phyloP scores from a whole-genome alignment of 352 stramenopile species.

The Globisporangium nunn region DNA sequence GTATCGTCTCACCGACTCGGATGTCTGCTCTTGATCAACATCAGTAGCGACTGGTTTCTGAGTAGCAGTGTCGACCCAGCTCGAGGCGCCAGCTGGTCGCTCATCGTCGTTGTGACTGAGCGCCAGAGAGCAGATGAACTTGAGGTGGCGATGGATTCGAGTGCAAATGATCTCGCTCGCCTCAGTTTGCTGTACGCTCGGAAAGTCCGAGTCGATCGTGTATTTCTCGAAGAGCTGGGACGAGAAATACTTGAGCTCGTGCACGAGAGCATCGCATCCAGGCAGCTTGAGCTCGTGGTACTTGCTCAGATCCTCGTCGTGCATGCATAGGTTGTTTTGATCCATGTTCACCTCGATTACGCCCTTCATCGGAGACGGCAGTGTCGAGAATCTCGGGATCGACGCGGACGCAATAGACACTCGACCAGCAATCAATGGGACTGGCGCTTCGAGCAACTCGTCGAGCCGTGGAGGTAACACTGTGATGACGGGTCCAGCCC shows the following conservation, averaged over 20 bases:
- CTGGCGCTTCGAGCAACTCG: constrained; percentile 68
- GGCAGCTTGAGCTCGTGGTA: constrained; percentile 78
- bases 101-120: constrained; percentile 19
- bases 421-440: constrained; percentile 71
- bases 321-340: constrained; percentile 65
- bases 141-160: constrained; percentile 54
- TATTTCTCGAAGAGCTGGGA: constrained; percentile 51
- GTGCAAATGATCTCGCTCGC: constrained; percentile 63
- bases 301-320: constrained; percentile 61
- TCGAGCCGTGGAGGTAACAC: constrained; percentile 57
- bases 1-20: constrained; percentile 17
- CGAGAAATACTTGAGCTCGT: constrained; percentile 56
- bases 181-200: constrained; percentile 59
- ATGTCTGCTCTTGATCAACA: background rate
- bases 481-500: constrained; percentile 70
- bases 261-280: constrained; percentile 58
- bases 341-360: constrained; percentile 84
- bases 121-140: constrained; percentile 48
- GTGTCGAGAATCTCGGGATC: constrained; percentile 47
- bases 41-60: no score
- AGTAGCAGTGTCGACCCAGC: no score
- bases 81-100: no score
- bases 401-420: constrained; percentile 44
- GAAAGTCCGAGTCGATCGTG: constrained; percentile 42
- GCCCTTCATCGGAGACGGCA: constrained; percentile 48